A percentile compares a stretch with the other conserved stretches of the same genome.
Evolutionary conservation across 2,329 filamentous ascomycete species (phyloP).

Genomic region (Cladosporium sp.): DNA sequence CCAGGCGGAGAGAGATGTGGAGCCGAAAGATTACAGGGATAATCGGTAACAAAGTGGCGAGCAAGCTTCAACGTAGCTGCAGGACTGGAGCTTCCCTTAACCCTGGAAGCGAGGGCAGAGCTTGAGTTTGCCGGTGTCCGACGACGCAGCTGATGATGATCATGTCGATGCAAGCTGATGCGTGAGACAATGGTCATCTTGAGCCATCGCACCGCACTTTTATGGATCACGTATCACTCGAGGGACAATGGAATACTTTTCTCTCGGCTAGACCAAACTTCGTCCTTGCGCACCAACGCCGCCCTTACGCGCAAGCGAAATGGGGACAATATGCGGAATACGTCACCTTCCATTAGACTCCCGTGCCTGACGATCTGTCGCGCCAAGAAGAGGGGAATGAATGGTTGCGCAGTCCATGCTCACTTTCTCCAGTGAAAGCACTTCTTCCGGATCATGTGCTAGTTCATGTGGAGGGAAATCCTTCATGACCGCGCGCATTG

Average conservation of each 20-base stretch:
- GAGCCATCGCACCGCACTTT: background rate
- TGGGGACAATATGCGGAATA: background rate
- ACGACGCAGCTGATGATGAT: background rate
- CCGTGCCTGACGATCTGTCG: slow-evolving; percentile 10
- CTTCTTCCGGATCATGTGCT: background rate
- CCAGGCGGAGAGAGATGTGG: background rate
- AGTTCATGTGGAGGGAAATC: slow-evolving; percentile 15
- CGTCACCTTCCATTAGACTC: background rate
- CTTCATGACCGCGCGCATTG: background rate
- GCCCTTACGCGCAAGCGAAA: slow-evolving; percentile 8
- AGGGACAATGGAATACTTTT: background rate
- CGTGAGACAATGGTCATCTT: background rate
- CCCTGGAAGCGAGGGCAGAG: background rate
- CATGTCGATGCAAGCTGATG: background rate
- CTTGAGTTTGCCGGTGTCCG: background rate
- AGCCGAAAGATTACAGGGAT: background rate
- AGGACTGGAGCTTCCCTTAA: background rate
- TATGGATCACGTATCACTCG: background rate
- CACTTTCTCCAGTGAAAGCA: background rate
- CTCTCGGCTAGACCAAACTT: background rate
- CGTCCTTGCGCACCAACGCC: background rate
- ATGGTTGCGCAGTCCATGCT: slow-evolving; percentile 6
- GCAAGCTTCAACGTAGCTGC: slow-evolving; percentile 12
- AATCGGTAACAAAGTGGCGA: background rate
- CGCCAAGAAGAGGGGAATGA: slow-evolving; percentile 12